Conservation (phyloP, 208 protist genomes). For the Strigomonas galati region DNA sequence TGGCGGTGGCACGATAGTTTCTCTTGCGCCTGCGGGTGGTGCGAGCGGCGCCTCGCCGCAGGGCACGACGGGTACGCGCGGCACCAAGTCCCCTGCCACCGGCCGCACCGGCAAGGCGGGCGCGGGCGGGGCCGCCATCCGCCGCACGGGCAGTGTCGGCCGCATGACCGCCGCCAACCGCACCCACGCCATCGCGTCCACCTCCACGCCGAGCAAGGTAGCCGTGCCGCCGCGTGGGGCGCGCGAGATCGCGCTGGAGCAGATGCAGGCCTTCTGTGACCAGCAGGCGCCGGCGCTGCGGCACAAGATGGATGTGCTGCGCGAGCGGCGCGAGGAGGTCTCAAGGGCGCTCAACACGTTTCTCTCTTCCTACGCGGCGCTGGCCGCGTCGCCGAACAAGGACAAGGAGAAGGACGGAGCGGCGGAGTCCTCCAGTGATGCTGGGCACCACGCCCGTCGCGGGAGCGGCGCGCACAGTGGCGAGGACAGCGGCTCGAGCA, state of each 20-base stretch:
- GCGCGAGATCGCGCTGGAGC: conserved; percentile 23
- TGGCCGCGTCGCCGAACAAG: neutral
- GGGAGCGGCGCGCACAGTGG: neutral
- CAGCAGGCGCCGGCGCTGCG: conserved; percentile 48
- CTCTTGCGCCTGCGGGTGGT: too few relatives aligned
- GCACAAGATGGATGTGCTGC: conserved; percentile 46
- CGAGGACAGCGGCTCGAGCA: conserved; percentile 1
- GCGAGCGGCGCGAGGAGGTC: conserved; percentile 36
- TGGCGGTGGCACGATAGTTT: conserved; percentile 1
- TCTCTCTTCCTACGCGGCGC: conserved; percentile 11
- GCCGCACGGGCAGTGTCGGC: conserved; percentile 39
- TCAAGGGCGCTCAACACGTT: conserved; percentile 39
- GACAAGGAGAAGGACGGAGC: neutral
- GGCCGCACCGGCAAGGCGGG: conserved; percentile 5
- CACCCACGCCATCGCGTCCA: conserved; percentile 21
- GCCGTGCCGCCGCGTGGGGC: conserved; percentile 6
- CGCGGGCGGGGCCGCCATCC: neutral
- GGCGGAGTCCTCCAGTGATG: neutral
- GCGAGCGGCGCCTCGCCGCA: neutral
- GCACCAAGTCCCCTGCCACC: conserved; percentile 21
- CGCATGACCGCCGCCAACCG: conserved; percentile 31
- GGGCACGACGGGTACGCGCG: neutral
- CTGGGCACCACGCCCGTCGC: neutral
- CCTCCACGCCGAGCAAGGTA: conserved; percentile 8
- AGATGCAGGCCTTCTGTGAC: conserved; percentile 51